Evolutionary conservation across 73 alveolate genomes (phyloP), one percentile per base, ranked within the genome.

Genomic region (Paramecium octaurelia): DNA sequence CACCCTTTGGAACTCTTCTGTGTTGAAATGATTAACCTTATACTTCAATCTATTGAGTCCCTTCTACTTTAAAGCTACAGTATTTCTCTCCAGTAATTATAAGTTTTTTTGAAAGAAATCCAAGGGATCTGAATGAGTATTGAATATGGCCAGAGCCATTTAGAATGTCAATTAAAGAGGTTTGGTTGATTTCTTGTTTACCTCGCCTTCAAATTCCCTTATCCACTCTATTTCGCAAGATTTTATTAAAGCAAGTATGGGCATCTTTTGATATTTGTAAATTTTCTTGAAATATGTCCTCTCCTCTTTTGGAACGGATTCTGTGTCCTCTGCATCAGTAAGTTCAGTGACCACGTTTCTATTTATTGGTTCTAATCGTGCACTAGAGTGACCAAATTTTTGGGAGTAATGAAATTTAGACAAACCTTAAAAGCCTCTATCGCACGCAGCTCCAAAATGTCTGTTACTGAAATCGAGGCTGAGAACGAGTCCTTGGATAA

Each of bases 361-460:
- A 36, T 73, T 36, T 10, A 73, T 6, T 7, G 87, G 87, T 73
- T 73, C 42, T 36, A 71, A 71, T 34, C 86, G 11, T 34, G 43
- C 34, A 34, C 35, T 20, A 29, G 58, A 34, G 12, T 71, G 86
- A 36, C 90, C 90, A 42, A 77, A 77, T 46, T 77, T 77, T 77
- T 77, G 43, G 4, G 69, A 44, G 12, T 44, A 48, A 23, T 80
- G 77, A 44, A 24, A 44, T 23, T 42, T 80, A 44, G 91, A 80
- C 20, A 80, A 34, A 44, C 48, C 75, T 44, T 48, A 24, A 35
- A 80, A 80, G 10, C 91, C 77, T 20, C 77, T 40, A 35, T 80
- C 91, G 46, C 91, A 80, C 2, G 70, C 70, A 24, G 76, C 27
- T 2, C 91, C 77, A 4, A 80, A 80, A 27, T 80, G 70, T 24